Base-by-base conservation (phyloP, 208 protist genomes). In the Leishmania major region DNA sequence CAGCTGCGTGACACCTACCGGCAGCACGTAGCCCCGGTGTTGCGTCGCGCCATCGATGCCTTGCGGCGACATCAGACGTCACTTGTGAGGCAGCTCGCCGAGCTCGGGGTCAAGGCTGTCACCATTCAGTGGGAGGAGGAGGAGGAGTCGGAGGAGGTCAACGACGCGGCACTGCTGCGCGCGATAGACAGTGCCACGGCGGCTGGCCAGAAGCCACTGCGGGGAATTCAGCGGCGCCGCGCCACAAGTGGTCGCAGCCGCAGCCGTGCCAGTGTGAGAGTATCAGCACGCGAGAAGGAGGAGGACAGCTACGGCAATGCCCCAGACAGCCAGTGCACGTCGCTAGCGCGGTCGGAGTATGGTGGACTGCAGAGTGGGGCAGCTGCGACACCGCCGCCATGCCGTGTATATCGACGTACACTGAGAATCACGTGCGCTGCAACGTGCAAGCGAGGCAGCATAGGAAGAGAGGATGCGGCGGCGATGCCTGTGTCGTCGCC, bases 81-180 rank as follows among this genome's bases (percentile, higher is more conserved):
- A n/a, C 73, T 92, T 31, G 87, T 80, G 3, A 77, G 64, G 11
- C 55, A 88, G 70, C 81, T 92, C 19, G 76, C 53, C 17, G 86
- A 82, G 40, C 75, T 92, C 4, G 89, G 89, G 0, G 80, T 92
- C 53, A 81, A 82, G 60, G 71, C 85, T 17, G 72, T 88, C 13
- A 70, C 67, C 19, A 76, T 92, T 8, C 79, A 88, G 70, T 89
- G 89, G 89, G 77, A 90, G n/a, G 86, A 85, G n/a, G 77, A 75
- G 37, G 77, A 75, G 37, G 77, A 85, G 28, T 35, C 55, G 19
- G 79, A 51, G 28, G 57, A 66, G 35, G 35, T 74, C 13, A 43
- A 71, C 37, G 84, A 69, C 2, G 75, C 37, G 6, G 71, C 76
- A 47, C 70, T 84, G 10, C 64, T 75, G 77, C 84, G 75, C 57